Percentiles rank a stretch among this genome's conserved stretches.
Evolutionary conservation across 306 rosid genomes (phyloP).

Genomic region (Luffa aegyptiaca): DNA sequence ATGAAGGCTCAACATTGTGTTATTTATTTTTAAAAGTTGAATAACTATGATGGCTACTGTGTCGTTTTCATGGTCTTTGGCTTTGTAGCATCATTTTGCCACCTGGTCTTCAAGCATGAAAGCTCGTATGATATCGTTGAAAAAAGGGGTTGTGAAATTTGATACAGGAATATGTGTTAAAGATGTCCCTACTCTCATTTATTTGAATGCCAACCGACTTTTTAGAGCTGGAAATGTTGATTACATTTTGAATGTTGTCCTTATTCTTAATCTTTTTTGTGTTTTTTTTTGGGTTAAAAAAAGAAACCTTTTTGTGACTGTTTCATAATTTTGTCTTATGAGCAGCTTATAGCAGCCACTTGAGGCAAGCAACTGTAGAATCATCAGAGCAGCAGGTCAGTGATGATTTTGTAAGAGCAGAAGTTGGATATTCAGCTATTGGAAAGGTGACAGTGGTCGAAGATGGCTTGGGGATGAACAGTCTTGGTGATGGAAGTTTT

Average conservation of each 20-base stretch:
- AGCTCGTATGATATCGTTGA: background rate
- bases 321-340: slow-evolving; percentile 1
- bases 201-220: background rate
- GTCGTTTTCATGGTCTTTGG: background rate
- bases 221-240: background rate
- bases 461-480: slow-evolving; percentile 18
- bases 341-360: slow-evolving; percentile 24
- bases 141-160: background rate
- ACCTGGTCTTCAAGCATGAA: background rate
- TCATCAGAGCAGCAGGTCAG: slow-evolving; percentile 7
- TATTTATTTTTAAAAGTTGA: background rate
- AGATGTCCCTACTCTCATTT: background rate
- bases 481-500: slow-evolving; percentile 5
- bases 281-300: background rate
- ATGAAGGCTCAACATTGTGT: background rate
- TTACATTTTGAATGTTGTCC: background rate
- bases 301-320: background rate
- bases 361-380: slow-evolving; percentile 21
- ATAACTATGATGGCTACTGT: background rate
- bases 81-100: background rate
- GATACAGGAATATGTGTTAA: background rate
- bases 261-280: background rate
- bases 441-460: slow-evolving; percentile 9
- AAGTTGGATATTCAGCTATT: slow-evolving; percentile 2
- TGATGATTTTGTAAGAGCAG: slow-evolving; percentile 8